A percentile compares a stretch with the other conserved stretches of the same genome.
Conservation (phyloP, 2,329 filamentous ascomycete genomes). For the Pseudogymnoascus sp. region DNA sequence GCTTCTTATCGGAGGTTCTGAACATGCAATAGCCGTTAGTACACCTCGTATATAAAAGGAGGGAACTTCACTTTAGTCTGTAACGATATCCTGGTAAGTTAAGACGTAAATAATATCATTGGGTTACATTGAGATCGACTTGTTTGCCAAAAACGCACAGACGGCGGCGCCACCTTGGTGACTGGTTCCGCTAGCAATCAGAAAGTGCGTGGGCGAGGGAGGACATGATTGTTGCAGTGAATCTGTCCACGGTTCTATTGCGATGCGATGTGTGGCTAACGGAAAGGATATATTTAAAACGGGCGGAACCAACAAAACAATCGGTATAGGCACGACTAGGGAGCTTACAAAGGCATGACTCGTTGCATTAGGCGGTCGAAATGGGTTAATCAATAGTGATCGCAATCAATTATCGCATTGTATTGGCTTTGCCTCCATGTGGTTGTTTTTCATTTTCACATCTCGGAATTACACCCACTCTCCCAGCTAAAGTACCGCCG, state of each 20-base stretch:
- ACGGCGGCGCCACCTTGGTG: not conserved
- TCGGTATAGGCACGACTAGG: not conserved
- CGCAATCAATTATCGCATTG: not conserved
- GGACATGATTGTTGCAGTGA: not conserved
- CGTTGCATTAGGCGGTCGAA: not conserved
- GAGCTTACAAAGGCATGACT: not conserved
- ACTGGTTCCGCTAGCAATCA: not conserved
- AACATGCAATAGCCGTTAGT: conserved; percentile 1
- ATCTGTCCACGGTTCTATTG: not conserved
- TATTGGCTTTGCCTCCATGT: not conserved
- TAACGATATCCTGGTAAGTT: not conserved
- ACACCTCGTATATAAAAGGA: not conserved
- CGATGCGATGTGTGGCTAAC: not conserved
- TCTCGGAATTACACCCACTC: not conserved
- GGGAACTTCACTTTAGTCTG: not conserved
- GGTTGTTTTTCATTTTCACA: not conserved
- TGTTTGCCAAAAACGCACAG: not conserved
- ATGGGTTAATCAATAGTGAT: not conserved
- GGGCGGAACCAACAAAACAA: not conserved
- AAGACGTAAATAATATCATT: not conserved
- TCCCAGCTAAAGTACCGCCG: not conserved
- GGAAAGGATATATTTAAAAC: not conserved
- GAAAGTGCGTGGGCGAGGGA: not conserved
- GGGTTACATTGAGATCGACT: not conserved
- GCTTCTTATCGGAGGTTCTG: not conserved